Evolutionary conservation across 1,139 yeast species (phyloP).

Genomic region (Trichomonascaceae sp.): DNA sequence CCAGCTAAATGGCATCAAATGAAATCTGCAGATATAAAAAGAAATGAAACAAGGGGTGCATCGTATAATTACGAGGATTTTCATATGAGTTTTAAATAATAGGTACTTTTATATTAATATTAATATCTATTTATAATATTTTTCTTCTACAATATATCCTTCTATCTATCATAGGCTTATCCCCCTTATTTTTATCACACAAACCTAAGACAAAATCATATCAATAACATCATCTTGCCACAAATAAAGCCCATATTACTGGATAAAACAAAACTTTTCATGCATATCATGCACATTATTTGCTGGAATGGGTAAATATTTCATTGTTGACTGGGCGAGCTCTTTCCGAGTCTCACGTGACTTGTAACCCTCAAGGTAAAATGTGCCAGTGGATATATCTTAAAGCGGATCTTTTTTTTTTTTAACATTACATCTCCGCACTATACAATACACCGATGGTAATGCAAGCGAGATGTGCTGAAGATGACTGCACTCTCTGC

Average conservation of each 20-base stretch:
- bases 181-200: not conserved
- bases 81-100: no score
- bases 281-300: not conserved
- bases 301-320: not conserved
- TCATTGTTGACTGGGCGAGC: not conserved
- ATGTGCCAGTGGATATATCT: not conserved
- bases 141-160: not conserved
- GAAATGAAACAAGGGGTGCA: not conserved
- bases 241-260: not conserved
- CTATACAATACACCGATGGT: not conserved
- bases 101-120: no score
- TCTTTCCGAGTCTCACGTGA: not conserved
- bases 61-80: not conserved
- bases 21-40: not conserved
- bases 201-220: not conserved
- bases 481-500: constrained; percentile 1
- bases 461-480: not conserved
- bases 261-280: no score
- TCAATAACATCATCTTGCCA: not conserved
- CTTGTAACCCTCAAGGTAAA: not conserved
- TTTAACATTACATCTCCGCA: not conserved
- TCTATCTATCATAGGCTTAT: not conserved
- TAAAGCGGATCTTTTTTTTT: not conserved
- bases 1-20: not conserved
- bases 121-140: no score